phyloP scores from a whole-genome alignment of 2,329 filamentous ascomycete species.

The Cladobotryum protrusum region DNA sequence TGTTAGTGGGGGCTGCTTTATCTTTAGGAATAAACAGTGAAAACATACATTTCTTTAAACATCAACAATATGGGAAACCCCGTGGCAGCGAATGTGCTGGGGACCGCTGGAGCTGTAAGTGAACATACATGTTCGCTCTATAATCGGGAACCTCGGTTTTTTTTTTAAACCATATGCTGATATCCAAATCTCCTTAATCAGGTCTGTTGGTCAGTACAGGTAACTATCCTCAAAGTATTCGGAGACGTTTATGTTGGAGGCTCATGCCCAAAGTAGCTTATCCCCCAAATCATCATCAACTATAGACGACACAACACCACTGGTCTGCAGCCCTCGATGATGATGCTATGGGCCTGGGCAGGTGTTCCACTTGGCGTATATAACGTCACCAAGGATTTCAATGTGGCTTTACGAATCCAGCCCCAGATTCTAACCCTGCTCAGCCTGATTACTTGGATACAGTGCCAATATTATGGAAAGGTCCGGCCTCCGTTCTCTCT shows the following conservation, averaged over 20 bases:
- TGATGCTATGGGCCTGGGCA: slow-evolving; percentile 64
- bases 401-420: slow-evolving; percentile 36
- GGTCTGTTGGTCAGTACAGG: slow-evolving; percentile 61
- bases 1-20: no score
- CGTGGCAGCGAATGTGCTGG: slow-evolving; percentile 51
- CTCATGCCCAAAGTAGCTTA: slow-evolving; percentile 38
- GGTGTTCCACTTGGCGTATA: slow-evolving; percentile 58
- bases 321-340: slow-evolving; percentile 63
- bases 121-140: neutral
- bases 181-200: slow-evolving; percentile 10
- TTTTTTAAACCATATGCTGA: neutral
- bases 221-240: slow-evolving; percentile 20
- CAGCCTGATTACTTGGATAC: slow-evolving; percentile 38
- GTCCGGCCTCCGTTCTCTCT: slow-evolving; percentile 21
- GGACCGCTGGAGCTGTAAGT: slow-evolving; percentile 51
- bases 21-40: no score
- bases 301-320: slow-evolving; percentile 59
- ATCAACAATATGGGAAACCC: slow-evolving; percentile 43
- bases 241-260: neutral
- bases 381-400: slow-evolving; percentile 37
- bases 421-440: slow-evolving; percentile 37
- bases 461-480: slow-evolving; percentile 38
- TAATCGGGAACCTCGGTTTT: no score
- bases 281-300: slow-evolving; percentile 65
- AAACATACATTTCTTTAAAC: no score